phyloP scores from a whole-genome alignment of 805 yeast species.

The Saturnispora dispora region DNA sequence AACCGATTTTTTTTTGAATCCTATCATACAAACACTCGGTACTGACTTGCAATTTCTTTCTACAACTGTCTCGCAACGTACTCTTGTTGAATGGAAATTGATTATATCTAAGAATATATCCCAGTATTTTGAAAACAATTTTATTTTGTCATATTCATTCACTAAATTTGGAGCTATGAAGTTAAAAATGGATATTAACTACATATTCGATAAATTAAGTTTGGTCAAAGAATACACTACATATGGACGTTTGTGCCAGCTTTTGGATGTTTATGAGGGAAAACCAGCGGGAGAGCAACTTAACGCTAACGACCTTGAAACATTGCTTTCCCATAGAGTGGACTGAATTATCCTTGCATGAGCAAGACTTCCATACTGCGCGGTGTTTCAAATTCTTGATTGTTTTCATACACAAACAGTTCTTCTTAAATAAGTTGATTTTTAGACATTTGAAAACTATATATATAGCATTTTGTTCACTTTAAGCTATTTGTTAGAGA shows the following conservation, averaged over 20 bases:
- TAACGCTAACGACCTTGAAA: not conserved
- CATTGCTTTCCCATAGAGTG: not conserved
- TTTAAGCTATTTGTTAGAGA: not conserved
- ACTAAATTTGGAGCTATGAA: slow-evolving; percentile 27
- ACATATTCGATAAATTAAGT: slow-evolving; percentile 22
- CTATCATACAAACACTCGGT: slow-evolving; percentile 20
- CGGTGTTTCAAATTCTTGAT: not conserved
- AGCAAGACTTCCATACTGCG: not conserved
- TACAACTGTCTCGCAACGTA: slow-evolving; percentile 25
- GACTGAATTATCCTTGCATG: not conserved
- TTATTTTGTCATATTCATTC: slow-evolving; percentile 32
- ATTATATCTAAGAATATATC: slow-evolving; percentile 25
- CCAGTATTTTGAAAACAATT: slow-evolving; percentile 29
- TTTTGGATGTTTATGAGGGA: not conserved
- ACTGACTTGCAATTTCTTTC: slow-evolving; percentile 25
- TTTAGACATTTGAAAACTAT: not conserved
- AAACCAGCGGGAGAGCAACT: not conserved
- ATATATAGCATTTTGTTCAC: not conserved
- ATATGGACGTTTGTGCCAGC: slow-evolving; percentile 15
- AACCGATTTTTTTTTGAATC: slow-evolving; percentile 16
- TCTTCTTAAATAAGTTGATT: not conserved
- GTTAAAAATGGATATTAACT: slow-evolving; percentile 26
- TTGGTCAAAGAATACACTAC: slow-evolving; percentile 17
- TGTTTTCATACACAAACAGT: not conserved
- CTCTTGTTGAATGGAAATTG: slow-evolving; percentile 21